Conservation (phyloP, 805 yeast genomes). For the Saccharomycopsis guyanensis region DNA sequence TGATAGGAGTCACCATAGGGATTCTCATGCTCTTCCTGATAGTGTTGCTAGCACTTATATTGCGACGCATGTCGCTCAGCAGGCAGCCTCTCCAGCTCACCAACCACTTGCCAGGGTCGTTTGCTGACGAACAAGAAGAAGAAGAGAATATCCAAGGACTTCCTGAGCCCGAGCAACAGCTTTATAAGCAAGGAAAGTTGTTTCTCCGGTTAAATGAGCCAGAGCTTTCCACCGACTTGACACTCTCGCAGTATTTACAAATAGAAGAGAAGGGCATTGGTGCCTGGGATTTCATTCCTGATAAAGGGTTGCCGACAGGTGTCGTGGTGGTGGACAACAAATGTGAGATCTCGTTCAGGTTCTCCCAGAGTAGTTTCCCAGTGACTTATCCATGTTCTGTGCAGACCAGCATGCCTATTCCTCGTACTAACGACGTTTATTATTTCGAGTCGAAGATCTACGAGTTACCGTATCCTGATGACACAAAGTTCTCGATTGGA, state of each 20-base stretch:
- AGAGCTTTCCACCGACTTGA: conserved; percentile 32
- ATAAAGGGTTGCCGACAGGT: conserved; percentile 44
- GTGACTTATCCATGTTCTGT: conserved; percentile 56
- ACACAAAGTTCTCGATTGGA: conserved; percentile 62
- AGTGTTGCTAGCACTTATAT: conserved; percentile 4
- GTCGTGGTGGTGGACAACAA: conserved; percentile 59
- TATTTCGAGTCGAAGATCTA: conserved; percentile 85
- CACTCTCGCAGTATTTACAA: conserved; percentile 49
- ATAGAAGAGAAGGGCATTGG: conserved; percentile 83
- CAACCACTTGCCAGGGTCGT: conserved; percentile 23
- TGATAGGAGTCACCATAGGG: conserved; percentile 7
- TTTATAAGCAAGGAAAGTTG: conserved; percentile 35
- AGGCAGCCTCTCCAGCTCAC: conserved; percentile 21
- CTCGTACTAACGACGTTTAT: conserved; percentile 73
- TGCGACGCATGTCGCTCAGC: neutral
- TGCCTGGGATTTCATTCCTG: conserved; percentile 73
- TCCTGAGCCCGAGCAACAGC: conserved; percentile 30
- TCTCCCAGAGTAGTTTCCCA: conserved; percentile 34
- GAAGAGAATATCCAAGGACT: conserved; percentile 13
- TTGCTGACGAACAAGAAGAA: conserved; percentile 21
- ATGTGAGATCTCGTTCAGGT: conserved; percentile 36
- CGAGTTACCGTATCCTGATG: conserved; percentile 51
- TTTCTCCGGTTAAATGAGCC: conserved; percentile 35
- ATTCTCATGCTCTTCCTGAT: conserved; percentile 1
- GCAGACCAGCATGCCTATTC: conserved; percentile 80